Base-by-base conservation (phyloP, 495 filamentous ascomycete species). In the Trypethelium eluteriae region DNA sequence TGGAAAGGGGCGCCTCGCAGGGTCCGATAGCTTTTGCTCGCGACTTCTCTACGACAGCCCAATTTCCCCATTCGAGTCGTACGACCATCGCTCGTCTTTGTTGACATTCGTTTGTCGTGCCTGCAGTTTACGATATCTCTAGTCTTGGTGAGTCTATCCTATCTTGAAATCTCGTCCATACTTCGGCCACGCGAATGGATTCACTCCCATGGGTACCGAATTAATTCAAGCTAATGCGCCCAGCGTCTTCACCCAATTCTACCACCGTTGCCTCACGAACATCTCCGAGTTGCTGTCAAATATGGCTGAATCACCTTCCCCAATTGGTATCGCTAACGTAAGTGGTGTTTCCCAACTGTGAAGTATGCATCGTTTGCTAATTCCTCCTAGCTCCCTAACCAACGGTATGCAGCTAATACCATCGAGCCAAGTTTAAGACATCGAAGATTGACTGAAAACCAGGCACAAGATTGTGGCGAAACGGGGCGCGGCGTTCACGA, bases 401-500 rank as follows among this genome's bases (percentile, higher is more conserved):
- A 97, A 84, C 87, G 85, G 84, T 87, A 79, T 77, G 82, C 76
- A 12, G 32, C 12, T n/a, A 36, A 18, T 14, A 38, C 59, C 12
- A 34, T 38, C 10, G 59, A 62, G 2, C 6, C n/a, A 41, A 62
- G n/a, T 11, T 65, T 9, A 16, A 16, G 47, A 62, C 10, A 49
- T 25, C 2, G 57, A 49, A 32, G 11, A 25, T 46, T 25, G 38
- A 39, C 63, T 68, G 68, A 65, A 68, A 62, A 68, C 67, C 66
- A 72, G 94, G 76, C 94, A 98, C 85, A 98, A 98, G 86, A 98
- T 98, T 76, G 95, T 98, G 74, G 94, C 94, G 66, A 98, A 98
- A 85, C 87, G 95, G 82, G 94, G 94, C 78, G 94, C 94, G 72
- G 92, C 93, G 69, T 98, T 98, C 80, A 98, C 94, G 65, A 96